Percentiles rank a stretch among this genome's conserved stretches.
Evolutionary conservation across 768 basidiomycete species (phyloP).

Genomic region (Tricholoma matsutake): DNA sequence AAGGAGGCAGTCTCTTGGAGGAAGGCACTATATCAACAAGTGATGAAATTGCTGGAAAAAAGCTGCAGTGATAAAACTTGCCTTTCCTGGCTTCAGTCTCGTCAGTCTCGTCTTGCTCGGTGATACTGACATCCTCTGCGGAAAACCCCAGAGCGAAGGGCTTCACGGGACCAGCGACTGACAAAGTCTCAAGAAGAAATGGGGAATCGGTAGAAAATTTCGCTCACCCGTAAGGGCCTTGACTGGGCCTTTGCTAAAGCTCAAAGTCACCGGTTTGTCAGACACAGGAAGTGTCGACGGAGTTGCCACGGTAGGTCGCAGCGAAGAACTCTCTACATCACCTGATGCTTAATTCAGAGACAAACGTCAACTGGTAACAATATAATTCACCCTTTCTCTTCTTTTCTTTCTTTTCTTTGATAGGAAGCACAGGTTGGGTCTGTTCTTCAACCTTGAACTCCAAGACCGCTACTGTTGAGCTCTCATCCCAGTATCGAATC

Average conservation of each 20-base stretch:
- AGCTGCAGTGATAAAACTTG: constrained; percentile 26
- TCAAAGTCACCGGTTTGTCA: constrained; percentile 79
- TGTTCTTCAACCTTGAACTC: constrained; percentile 78
- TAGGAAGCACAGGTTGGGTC: constrained; percentile 31
- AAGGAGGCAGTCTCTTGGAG: constrained; percentile 73
- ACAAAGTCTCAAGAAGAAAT: constrained; percentile 7
- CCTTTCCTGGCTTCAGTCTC: constrained; percentile 51
- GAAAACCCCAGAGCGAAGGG: constrained; percentile 62
- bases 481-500: constrained; percentile 93
- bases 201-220: background rate
- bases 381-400: constrained; percentile 56
- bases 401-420: constrained; percentile 55
- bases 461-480: constrained; percentile 67
- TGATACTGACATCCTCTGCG: constrained; percentile 51
- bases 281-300: constrained; percentile 72
- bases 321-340: constrained; percentile 30
- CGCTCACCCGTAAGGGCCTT: constrained; percentile 30
- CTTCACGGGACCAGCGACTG: constrained; percentile 24
- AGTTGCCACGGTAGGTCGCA: constrained; percentile 35
- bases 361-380: background rate
- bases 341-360: background rate
- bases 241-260: constrained; percentile 55
- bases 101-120: constrained; percentile 42
- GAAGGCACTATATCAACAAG: constrained; percentile 26
- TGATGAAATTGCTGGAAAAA: background rate